Base-by-base conservation (phyloP, 768 basidiomycete species). In the Mrakia blollopis region DNA sequence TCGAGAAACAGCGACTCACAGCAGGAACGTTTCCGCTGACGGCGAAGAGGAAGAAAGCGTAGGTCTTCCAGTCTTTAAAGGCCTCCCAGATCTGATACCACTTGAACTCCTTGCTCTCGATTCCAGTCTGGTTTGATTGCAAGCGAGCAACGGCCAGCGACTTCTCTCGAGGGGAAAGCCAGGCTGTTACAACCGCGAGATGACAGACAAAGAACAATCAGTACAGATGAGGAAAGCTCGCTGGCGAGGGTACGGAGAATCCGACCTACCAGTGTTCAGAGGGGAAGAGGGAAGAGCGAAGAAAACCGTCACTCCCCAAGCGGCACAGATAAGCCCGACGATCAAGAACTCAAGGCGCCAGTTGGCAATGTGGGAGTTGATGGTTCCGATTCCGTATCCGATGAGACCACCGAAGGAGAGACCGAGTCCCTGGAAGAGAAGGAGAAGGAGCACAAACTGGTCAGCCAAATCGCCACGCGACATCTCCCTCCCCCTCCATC, bases 261-360 rank as follows among this genome's bases (percentile, higher is more conserved):
- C 52, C 5, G 52, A 23, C 52, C 6, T n/a, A 54, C 52, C 14
- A 74, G 81, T 79, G 28, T 81, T 83, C n/a, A 80, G 79, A 5
- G 83, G 83, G 13, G 83, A 83, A 76, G 83, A 81, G 54, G 82
- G 82, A 32, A 84, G 78, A 57, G 79, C 77, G 71, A 82, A 52
- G 72, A 80, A 76, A 16, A 84, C 73, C 52, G 78, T 75, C 37
- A 82, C 74, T 44, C 79, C 82, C 83, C 83, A 84, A 11, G 78
- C 79, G 16, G 79, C 61, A 72, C 82, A 83, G 37, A 81, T 65
- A 0, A 81, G 80, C 2, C 83, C 83, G 41, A 83, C 80, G 69
- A 85, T 81, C 21, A 85, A 25, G 70, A 80, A 79, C 54, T 85
- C 84, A 78, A 83, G 83, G 60, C 80, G 77, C 84, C 84, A 85